phyloP scores from a whole-genome alignment of 768 basidiomycete genomes.

The Obba rivulosa region DNA sequence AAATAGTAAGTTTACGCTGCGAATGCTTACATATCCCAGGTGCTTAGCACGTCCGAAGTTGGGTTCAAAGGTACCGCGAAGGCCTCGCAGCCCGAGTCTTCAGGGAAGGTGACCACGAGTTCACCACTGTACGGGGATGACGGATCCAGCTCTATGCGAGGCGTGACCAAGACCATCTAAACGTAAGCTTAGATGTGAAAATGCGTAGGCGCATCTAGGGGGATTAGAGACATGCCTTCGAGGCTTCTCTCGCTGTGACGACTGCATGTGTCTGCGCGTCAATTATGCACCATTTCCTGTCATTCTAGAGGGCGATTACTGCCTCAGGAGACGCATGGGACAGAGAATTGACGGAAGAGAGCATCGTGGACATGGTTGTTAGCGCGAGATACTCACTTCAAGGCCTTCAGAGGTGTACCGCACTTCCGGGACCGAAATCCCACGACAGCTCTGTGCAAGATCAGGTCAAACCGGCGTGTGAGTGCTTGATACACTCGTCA shows the following conservation, averaged over 20 bases:
- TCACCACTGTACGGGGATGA: constrained; percentile 39
- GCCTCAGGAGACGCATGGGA: no score
- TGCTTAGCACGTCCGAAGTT: constrained; percentile 36
- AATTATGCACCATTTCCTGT: constrained; percentile 67
- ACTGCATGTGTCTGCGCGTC: constrained; percentile 47
- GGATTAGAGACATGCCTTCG: constrained; percentile 39
- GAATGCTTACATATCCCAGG: constrained; percentile 61
- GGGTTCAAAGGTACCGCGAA: constrained; percentile 61
- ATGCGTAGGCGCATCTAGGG: background rate
- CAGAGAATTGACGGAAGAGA: no score
- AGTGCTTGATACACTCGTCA: background rate
- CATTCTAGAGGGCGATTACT: constrained; percentile 51
- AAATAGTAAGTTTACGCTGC: no score
- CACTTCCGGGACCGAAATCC: constrained; percentile 51
- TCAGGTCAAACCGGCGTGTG: background rate
- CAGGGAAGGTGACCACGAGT: constrained; percentile 56
- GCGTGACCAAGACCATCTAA: constrained; percentile 66
- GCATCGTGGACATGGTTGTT: no score
- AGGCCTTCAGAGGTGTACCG: constrained; percentile 59
- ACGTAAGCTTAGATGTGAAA: no score
- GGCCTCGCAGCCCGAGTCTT: constrained; percentile 47
- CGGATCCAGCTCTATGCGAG: constrained; percentile 44
- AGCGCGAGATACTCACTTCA: constrained; percentile 43
- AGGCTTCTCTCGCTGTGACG: constrained; percentile 62
- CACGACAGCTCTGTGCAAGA: constrained; percentile 58